These are phyloP conservation scores for Yamadazyma sp. DNA, from an alignment of 805 yeast genomes.

Conservation along the genomic window DNA sequence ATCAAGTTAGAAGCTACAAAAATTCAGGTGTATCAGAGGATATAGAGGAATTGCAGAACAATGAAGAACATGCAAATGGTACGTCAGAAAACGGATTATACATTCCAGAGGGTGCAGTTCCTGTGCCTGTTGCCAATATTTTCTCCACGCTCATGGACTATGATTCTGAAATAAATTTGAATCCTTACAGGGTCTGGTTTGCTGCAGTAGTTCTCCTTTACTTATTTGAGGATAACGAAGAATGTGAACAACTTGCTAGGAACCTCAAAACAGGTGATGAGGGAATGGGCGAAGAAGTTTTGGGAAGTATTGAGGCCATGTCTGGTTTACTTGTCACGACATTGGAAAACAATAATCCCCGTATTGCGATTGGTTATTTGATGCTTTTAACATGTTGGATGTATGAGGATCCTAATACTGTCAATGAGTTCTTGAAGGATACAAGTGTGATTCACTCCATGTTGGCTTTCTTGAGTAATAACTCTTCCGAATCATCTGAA, in stretches of 20 bases:
- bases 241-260: slow-evolving; percentile 48
- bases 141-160: slow-evolving; percentile 73
- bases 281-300: slow-evolving; percentile 64
- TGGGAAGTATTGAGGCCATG: slow-evolving; percentile 70
- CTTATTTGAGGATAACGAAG: slow-evolving; percentile 56
- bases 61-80: not conserved
- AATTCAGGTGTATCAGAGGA: slow-evolving; percentile 17
- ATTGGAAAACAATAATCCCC: slow-evolving; percentile 60
- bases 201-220: slow-evolving; percentile 64
- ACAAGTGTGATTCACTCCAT: slow-evolving; percentile 64
- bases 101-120: slow-evolving; percentile 7
- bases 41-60: not conserved
- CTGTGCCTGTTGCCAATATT: slow-evolving; percentile 54
- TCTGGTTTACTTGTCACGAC: slow-evolving; percentile 71
- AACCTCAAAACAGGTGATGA: slow-evolving; percentile 57
- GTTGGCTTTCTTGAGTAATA: slow-evolving; percentile 55
- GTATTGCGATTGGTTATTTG: slow-evolving; percentile 75
- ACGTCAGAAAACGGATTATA: not conserved
- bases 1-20: slow-evolving; percentile 53
- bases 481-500: slow-evolving; percentile 48
- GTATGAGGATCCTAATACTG: slow-evolving; percentile 74
- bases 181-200: slow-evolving; percentile 89
- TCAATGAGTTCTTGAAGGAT: slow-evolving; percentile 71
- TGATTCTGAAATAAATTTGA: slow-evolving; percentile 60
- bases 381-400: slow-evolving; percentile 75